Percentiles rank a stretch among this genome's conserved stretches.
Conservation (phyloP, 768 basidiomycete species). For the Psilocybe tampanensis region DNA sequence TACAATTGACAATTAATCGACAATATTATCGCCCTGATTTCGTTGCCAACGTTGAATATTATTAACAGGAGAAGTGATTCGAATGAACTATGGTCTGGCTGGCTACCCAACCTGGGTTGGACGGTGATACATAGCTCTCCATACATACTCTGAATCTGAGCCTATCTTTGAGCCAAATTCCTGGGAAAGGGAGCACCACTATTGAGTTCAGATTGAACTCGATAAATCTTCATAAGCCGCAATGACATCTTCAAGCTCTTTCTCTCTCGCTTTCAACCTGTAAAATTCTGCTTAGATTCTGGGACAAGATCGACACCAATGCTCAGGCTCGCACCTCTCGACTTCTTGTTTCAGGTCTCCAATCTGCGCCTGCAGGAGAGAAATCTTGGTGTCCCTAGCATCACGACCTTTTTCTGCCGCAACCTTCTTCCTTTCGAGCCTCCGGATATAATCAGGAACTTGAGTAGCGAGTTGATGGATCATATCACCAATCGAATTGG, state of each 20-base stretch:
- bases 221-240: background rate
- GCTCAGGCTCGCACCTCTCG: background rate
- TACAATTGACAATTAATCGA: too few species aligned
- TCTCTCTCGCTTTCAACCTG: background rate
- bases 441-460: background rate
- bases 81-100: too few species aligned
- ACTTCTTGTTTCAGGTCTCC: background rate
- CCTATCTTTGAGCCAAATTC: too few species aligned
- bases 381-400: background rate
- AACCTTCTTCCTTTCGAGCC: background rate
- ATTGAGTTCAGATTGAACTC: background rate
- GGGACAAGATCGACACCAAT: too few species aligned
- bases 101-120: too few species aligned
- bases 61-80: too few species aligned
- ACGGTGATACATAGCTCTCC: too few species aligned
- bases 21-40: too few species aligned
- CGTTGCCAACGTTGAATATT: too few species aligned
- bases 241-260: background rate
- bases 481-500: background rate
- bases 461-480: background rate
- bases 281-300: background rate
- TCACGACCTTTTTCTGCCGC: constrained; percentile 1
- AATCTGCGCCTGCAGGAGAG: background rate
- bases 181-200: too few species aligned
- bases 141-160: too few species aligned